Evolutionary conservation across 2,329 filamentous ascomycete genomes (phyloP).

Genomic region (Pezicula carpinea): DNA sequence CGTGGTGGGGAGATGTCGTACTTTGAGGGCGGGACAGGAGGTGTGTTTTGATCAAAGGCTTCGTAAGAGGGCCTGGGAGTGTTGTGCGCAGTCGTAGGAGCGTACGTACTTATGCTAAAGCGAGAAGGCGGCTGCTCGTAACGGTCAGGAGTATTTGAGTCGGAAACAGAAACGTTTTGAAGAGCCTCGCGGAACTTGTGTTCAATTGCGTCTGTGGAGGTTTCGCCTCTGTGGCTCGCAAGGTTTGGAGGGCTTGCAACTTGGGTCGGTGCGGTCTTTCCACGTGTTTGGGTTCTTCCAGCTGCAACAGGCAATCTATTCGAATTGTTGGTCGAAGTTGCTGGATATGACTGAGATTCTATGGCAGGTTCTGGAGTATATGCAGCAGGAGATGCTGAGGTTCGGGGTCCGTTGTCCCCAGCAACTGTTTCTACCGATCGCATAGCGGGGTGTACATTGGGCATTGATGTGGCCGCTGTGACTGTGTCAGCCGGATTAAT

Average conservation of each 20-base stretch:
- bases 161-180: constrained; percentile 13
- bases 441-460: constrained; percentile 12
- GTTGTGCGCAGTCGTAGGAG: constrained; percentile 21
- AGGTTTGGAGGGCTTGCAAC: not conserved
- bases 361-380: constrained; percentile 8
- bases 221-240: constrained; percentile 5
- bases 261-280: not conserved
- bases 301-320: not conserved
- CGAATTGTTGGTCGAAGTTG: not conserved
- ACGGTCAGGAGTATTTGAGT: constrained; percentile 12
- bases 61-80: constrained; percentile 25
- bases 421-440: constrained; percentile 11
- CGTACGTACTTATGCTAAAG: constrained; percentile 29
- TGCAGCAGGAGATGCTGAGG: constrained; percentile 7
- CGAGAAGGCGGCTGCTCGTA: constrained; percentile 27
- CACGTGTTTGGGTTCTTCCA: constrained; percentile 2
- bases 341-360: not conserved
- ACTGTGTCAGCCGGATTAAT: constrained; percentile 21
- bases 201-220: constrained; percentile 20
- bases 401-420: constrained; percentile 11
- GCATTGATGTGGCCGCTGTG: constrained; percentile 16
- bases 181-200: constrained; percentile 23
- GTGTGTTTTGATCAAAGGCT: constrained; percentile 12
- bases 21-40: constrained; percentile 10
- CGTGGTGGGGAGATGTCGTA: constrained; percentile 7